Evolutionary conservation across 2,329 filamentous ascomycete species (phyloP).

Genomic region (Trichoderma sp.): DNA sequence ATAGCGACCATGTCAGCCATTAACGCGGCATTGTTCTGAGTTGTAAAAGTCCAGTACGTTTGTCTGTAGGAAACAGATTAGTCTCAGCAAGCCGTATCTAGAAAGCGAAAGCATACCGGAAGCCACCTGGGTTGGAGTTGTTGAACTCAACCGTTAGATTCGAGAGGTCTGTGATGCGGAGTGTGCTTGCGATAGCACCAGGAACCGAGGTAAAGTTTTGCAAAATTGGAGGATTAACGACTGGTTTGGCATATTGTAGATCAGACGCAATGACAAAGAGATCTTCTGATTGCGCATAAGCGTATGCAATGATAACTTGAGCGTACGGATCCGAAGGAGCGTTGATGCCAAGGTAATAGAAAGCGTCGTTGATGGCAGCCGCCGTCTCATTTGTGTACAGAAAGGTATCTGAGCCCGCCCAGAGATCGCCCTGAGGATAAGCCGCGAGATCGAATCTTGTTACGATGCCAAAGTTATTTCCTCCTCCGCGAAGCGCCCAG

Average conservation of each 20-base stretch:
- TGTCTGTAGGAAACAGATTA: conserved; percentile 26
- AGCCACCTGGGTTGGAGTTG: conserved; percentile 33
- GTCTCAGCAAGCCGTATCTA: neutral
- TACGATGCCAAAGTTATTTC: conserved; percentile 34
- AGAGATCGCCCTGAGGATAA: conserved; percentile 43
- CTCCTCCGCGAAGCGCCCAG: conserved; percentile 21
- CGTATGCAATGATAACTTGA: conserved; percentile 34
- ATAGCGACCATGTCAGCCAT: conserved; percentile 35
- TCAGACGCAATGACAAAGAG: conserved; percentile 32
- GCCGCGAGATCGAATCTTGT: conserved; percentile 44
- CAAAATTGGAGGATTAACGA: conserved; percentile 31
- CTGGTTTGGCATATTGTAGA: conserved; percentile 32
- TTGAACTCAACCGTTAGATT: conserved; percentile 34
- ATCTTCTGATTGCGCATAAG: conserved; percentile 31
- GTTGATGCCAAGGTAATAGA: conserved; percentile 33
- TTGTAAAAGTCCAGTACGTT: conserved; percentile 34
- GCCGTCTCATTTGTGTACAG: conserved; percentile 35
- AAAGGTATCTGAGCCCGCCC: conserved; percentile 44
- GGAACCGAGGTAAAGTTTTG: conserved; percentile 33
- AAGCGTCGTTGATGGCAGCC: conserved; percentile 32
- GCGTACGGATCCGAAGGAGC: conserved; percentile 33
- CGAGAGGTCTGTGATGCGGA: conserved; percentile 31
- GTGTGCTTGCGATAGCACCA: conserved; percentile 31
- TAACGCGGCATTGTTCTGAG: conserved; percentile 30
- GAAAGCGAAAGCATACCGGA: conserved; percentile 29